Base-by-base conservation (phyloP, 371 early-diverging fungal species). In the Haplosporangium sp. region DNA sequence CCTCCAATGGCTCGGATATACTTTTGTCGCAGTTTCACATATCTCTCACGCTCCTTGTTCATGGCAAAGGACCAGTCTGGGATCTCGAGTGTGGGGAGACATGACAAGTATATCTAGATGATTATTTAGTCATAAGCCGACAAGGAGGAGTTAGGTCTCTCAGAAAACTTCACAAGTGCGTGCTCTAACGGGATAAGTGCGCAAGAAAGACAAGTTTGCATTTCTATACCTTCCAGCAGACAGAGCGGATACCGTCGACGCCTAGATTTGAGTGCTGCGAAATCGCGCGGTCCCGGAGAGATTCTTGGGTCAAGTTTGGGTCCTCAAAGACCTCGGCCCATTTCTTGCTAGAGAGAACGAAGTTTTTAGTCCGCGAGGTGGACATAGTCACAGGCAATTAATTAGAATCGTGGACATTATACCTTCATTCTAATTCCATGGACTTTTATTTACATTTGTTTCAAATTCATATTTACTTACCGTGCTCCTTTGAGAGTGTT, bases 21-120 rank as follows among this genome's bases (percentile, higher is more conserved):
- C 51, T 87, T 85, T 53, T 76, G 69, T 67, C 87, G 88, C 54
- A 94, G 81, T 37, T 91, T 86, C 16, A 81, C 80, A 69, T 94
- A 95, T 40, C 85, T 83, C 52, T 88, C 87, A 18, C 95, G 90
- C 69, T 91, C 89, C 62, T 90, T 84, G 37, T 76, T 60, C 40
- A 90, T 85, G 1, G 87, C 73, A 38, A 84, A 70, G 8, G 88
- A 76, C 94, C 94, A 94, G 4, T 83, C 77, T 3, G 87, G 79
- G 3, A 82, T 62, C 40, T 89, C 89, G 40, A 89, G 67, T 10
- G 84, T 81, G 4, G 90, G 87, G 18, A 87, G 71, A 67, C 87
- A 87, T 37, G 83, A 84, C 40, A 89, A 69, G 75, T 85, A 91
- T 38, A 89, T 66, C 91, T 91, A 73, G 11, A n/a, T 29, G 29